Percentiles rank a stretch among this genome's conserved stretches.
These are phyloP conservation scores for Hysterangium stoloniferum DNA, from an alignment of 768 basidiomycete genomes.

Conservation along the genomic window DNA sequence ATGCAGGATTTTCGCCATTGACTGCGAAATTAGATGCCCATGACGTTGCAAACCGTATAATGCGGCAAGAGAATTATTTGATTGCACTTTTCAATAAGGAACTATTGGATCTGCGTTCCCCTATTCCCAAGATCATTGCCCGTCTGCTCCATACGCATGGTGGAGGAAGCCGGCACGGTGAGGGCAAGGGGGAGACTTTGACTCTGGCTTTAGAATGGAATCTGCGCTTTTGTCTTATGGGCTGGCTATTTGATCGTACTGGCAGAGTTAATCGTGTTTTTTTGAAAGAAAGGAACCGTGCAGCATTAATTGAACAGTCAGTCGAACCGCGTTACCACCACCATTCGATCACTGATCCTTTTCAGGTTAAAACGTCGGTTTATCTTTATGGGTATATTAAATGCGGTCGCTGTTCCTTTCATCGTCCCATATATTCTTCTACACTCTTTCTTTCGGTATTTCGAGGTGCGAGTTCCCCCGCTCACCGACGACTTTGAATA, in stretches of 20 bases:
- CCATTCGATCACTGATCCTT: constrained; percentile 6
- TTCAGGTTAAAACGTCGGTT: constrained; percentile 74
- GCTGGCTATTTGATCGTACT: constrained; percentile 86
- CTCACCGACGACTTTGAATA: neutral
- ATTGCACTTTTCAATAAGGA: constrained; percentile 98
- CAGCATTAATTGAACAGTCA: constrained; percentile 76
- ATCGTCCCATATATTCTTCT: constrained; percentile 94
- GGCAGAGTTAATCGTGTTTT: constrained; percentile 90
- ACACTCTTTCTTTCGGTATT: constrained; percentile 99
- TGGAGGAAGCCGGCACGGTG: constrained; percentile 23
- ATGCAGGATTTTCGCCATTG: constrained; percentile 47
- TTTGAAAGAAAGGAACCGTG: constrained; percentile 74
- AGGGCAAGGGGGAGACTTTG: constrained; percentile 68
- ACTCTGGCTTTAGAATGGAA: constrained; percentile 98
- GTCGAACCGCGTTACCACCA: constrained; percentile 19
- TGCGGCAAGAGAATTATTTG: constrained; percentile 97
- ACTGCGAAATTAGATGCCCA: constrained; percentile 93
- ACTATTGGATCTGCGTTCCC: constrained; percentile 78
- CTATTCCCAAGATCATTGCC: constrained; percentile 56
- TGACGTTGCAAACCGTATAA: constrained; percentile 94
- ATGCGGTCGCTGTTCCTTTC: constrained; percentile 93
- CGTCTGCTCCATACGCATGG: constrained; percentile 35
- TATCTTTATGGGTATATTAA: constrained; percentile 94
- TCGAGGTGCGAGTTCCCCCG: constrained; percentile 58
- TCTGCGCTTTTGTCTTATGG: constrained; percentile 89